Conservation (phyloP, 1,284 basidiomycete species). For the Rhodotorula sp. region DNA sequence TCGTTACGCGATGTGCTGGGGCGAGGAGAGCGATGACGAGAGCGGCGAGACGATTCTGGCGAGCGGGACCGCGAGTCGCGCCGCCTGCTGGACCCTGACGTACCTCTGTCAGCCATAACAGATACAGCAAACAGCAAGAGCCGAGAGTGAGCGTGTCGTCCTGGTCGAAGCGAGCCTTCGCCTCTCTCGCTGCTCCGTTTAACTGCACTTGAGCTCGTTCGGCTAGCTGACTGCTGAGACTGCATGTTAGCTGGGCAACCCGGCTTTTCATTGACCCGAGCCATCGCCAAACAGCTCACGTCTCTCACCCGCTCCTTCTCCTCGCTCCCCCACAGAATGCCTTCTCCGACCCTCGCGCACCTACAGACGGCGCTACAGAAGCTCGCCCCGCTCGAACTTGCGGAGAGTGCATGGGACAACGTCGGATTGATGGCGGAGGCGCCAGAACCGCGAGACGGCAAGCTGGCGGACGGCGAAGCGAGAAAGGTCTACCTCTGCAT, state of each 20-base stretch:
- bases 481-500: slow-evolving; percentile 28
- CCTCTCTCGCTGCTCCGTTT: too few relatives aligned
- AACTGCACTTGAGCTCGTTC: too few relatives aligned
- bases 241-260: slow-evolving; percentile 4
- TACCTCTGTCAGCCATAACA: too few relatives aligned
- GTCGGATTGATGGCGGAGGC: slow-evolving; percentile 41
- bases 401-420: slow-evolving; percentile 40
- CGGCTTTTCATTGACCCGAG: neutral
- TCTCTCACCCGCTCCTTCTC: neutral
- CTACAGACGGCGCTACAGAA: slow-evolving; percentile 18
- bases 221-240: too few relatives aligned
- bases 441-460: slow-evolving; percentile 1
- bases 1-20: neutral
- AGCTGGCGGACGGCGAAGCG: neutral
- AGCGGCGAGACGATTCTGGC: neutral
- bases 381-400: slow-evolving; percentile 34
- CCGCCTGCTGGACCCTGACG: neutral
- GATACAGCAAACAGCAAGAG: too few relatives aligned
- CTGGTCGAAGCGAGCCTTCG: too few relatives aligned
- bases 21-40: slow-evolving; percentile 5
- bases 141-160: too few relatives aligned
- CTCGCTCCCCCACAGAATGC: neutral
- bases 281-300: neutral
- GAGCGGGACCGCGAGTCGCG: slow-evolving; percentile 5
- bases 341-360: slow-evolving; percentile 12